These are phyloP conservation scores for Kluyveromyces sp. DNA, from an alignment of 1,139 yeast species.

Conservation along the genomic window DNA sequence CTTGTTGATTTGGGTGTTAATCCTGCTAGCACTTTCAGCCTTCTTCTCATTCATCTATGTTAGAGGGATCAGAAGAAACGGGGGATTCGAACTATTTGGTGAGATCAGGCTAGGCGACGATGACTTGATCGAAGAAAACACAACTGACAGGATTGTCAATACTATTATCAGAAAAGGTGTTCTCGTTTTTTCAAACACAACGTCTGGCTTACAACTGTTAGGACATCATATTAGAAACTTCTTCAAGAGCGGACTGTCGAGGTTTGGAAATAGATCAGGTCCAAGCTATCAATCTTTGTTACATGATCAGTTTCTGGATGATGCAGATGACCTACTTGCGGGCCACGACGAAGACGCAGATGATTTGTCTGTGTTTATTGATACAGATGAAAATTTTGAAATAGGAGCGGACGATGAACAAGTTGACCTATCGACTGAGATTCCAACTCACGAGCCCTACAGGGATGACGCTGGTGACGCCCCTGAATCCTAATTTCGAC, in stretches of 20 bases:
- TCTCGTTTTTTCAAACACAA: conserved; percentile 34
- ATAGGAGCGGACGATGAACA: conserved; percentile 20
- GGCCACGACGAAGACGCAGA: conserved; percentile 34
- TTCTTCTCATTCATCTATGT: conserved; percentile 73
- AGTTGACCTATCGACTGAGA: conserved; percentile 2
- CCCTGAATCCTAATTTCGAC: background rate
- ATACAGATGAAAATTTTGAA: conserved; percentile 28
- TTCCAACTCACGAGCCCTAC: conserved; percentile 13
- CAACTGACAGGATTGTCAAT: conserved; percentile 59
- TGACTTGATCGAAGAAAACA: conserved; percentile 56
- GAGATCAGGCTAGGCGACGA: conserved; percentile 81
- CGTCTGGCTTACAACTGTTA: conserved; percentile 15
- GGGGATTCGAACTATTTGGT: conserved; percentile 75
- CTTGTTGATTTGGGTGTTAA: conserved; percentile 34
- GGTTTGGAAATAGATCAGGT: conserved; percentile 22
- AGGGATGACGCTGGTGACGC: conserved; percentile 10
- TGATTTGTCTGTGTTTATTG: conserved; percentile 28
- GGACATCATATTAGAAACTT: conserved; percentile 14
- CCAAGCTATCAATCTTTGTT: conserved; percentile 30
- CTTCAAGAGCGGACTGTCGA: conserved; percentile 13
- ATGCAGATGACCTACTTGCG: conserved; percentile 31
- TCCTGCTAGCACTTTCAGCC: conserved; percentile 49
- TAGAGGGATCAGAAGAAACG: conserved; percentile 70
- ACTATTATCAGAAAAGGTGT: conserved; percentile 52
- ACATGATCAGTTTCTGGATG: conserved; percentile 31